Evolutionary conservation across 1,139 yeast genomes (phyloP).

Genomic region (Kurtzmaniella quercitrusa): DNA sequence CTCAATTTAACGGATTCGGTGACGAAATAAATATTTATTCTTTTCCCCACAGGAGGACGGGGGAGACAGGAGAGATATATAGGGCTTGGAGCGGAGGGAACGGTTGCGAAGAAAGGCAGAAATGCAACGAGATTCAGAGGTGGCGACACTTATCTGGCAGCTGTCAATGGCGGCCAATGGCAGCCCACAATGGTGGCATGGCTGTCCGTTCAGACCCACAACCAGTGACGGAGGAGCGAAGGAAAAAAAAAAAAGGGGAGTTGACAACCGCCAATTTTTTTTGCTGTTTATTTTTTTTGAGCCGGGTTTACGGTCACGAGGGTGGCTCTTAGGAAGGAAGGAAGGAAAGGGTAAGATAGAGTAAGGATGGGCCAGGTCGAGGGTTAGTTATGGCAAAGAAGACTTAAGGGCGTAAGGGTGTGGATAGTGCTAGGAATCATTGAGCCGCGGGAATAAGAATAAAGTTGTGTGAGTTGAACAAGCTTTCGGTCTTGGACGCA

Average conservation of each 20-base stretch:
- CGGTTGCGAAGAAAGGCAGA: background rate
- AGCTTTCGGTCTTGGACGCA: too few species aligned
- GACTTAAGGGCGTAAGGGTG: too few species aligned
- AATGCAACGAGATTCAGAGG: background rate
- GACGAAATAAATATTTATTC: background rate
- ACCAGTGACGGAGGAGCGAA: background rate
- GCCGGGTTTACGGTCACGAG: background rate
- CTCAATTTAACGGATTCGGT: background rate
- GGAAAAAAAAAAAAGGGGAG: background rate
- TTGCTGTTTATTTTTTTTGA: background rate
- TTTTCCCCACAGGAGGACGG: constrained; percentile 5
- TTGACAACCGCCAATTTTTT: background rate
- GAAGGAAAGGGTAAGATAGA: too few species aligned
- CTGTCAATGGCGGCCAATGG: background rate
- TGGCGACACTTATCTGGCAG: too few species aligned
- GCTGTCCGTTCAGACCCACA: background rate
- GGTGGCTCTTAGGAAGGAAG: background rate
- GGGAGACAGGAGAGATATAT: background rate
- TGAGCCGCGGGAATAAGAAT: too few species aligned
- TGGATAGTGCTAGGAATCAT: too few species aligned
- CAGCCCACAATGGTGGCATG: background rate
- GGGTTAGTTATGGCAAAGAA: too few species aligned
- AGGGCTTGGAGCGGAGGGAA: background rate
- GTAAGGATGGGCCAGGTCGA: too few species aligned
- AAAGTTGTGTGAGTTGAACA: too few species aligned